Percentiles rank a stretch among this genome's conserved stretches.
These are phyloP conservation scores for Taphrina deformans DNA, from an alignment of 1,139 yeast species.

Conservation along the genomic window DNA sequence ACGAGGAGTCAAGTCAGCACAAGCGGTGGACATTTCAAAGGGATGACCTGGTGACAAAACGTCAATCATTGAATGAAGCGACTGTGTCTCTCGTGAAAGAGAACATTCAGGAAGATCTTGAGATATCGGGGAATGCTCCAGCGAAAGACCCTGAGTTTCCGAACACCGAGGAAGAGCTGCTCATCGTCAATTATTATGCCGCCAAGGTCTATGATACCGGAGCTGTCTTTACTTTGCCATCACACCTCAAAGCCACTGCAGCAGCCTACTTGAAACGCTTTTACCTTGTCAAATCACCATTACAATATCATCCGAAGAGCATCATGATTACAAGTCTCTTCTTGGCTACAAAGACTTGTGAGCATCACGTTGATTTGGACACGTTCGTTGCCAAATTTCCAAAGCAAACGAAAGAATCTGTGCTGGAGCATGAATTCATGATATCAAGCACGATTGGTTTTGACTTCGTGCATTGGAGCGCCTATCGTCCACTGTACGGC, in stretches of 20 bases:
- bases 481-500: conserved; percentile 84
- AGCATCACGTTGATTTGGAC: conserved; percentile 80
- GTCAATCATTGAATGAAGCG: conserved; percentile 54
- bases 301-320: conserved; percentile 84
- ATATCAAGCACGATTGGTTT: conserved; percentile 73
- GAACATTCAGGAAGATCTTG: conserved; percentile 43
- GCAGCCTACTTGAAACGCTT: conserved; percentile 78
- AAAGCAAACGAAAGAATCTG: conserved; percentile 40
- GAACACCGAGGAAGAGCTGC: conserved; percentile 44
- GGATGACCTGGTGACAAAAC: conserved; percentile 54
- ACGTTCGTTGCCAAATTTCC: conserved; percentile 62
- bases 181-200: conserved; percentile 45
- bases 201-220: conserved; percentile 17
- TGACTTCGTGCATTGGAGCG: conserved; percentile 82
- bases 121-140: conserved; percentile 43
- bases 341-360: conserved; percentile 89
- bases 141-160: conserved; percentile 44
- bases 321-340: conserved; percentile 82
- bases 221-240: conserved; percentile 43
- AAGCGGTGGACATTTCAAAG: conserved; percentile 78
- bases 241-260: conserved; percentile 72
- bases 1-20: conserved; percentile 82
- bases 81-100: conserved; percentile 52
- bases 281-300: conserved; percentile 72
- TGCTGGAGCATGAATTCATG: conserved; percentile 74